Percentiles rank a stretch among this genome's conserved stretches.
phyloP scores from a whole-genome alignment of 2,329 filamentous ascomycete species.

The Gremmenia infestans region DNA sequence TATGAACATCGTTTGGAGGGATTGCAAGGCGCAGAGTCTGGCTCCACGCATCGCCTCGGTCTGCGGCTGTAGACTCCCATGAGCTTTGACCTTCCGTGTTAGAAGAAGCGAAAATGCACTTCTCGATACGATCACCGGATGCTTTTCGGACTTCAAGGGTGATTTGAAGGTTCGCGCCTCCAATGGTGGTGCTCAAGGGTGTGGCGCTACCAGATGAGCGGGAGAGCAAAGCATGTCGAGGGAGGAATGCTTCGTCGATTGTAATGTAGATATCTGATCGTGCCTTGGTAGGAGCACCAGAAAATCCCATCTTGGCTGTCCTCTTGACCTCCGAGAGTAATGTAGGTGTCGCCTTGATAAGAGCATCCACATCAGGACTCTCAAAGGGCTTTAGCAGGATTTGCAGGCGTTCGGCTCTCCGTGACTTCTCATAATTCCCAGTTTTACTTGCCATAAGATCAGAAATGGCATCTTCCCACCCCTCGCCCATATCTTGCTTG shows the following conservation, averaged over 20 bases:
- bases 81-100: slow-evolving; percentile 74
- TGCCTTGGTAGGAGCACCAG: slow-evolving; percentile 80
- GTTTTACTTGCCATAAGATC: slow-evolving; percentile 68
- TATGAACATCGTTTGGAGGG: slow-evolving; percentile 71
- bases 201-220: slow-evolving; percentile 69
- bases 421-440: slow-evolving; percentile 70
- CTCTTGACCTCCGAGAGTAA: slow-evolving; percentile 74
- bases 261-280: slow-evolving; percentile 95
- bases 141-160: slow-evolving; percentile 81
- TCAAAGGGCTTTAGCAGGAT: slow-evolving; percentile 75
- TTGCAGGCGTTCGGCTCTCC: slow-evolving; percentile 70
- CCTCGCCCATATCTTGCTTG: slow-evolving; percentile 50
- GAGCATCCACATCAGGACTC: slow-evolving; percentile 67
- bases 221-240: slow-evolving; percentile 66
- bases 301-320: slow-evolving; percentile 88
- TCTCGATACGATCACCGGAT: slow-evolving; percentile 76
- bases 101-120: slow-evolving; percentile 81
- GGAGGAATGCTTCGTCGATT: slow-evolving; percentile 71
- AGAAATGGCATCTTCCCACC: slow-evolving; percentile 68
- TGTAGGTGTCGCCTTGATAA: slow-evolving; percentile 85
- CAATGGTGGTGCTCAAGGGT: slow-evolving; percentile 55
- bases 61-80: slow-evolving; percentile 80
- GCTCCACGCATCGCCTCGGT: slow-evolving; percentile 78
- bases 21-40: slow-evolving; percentile 81
- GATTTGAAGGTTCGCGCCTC: slow-evolving; percentile 74